Base-by-base conservation (phyloP, 2,329 filamentous ascomycete species). In the Lecanoromycetidae sp. region DNA sequence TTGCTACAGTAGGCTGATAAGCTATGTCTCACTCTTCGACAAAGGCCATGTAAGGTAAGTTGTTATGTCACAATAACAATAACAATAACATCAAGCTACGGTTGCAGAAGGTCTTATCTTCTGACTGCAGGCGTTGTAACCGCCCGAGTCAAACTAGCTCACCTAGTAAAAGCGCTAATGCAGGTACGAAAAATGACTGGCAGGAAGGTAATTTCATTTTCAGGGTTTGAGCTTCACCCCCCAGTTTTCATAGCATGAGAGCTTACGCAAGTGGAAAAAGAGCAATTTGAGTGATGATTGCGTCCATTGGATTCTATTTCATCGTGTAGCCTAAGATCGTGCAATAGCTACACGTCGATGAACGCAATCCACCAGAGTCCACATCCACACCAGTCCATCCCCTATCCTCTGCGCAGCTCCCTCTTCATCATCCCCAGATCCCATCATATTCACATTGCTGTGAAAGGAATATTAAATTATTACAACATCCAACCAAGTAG, bases 201-300 rank as follows among this genome's bases (percentile, higher is more conserved):
- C 19, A 40, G 23, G 13, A 25, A n/a, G 22, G 17, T 29, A 43
- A 43, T 43, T 33, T 43, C 19, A 42, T 22, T n/a, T 43, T 33
- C 17, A 29, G 39, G 39, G 39, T 30, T 25, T 42, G 1, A n/a
- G n/a, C n/a, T n/a, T n/a, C n/a, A n/a, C n/a, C n/a, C n/a, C n/a
- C n/a, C n/a, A n/a, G n/a, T n/a, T n/a, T n/a, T n/a, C n/a, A n/a
- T n/a, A n/a, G n/a, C n/a, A n/a, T n/a, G n/a, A n/a, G 23, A 13
- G 27, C 10, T 0, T 8, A 19, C 39, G 26, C 26, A 19, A 12
- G n/a, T 19, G 26, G 15, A 15, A 20, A 6, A 3, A 30, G n/a
- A 23, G 35, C 17, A 13, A 5, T 10, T 17, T 17, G 27, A 43
- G 39, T n/a, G 39, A 29, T 32, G 20, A 33, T 33, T 25, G 27